phyloP scores from a whole-genome alignment of 2,329 filamentous ascomycete species.

The Penicillium brasilianum region DNA sequence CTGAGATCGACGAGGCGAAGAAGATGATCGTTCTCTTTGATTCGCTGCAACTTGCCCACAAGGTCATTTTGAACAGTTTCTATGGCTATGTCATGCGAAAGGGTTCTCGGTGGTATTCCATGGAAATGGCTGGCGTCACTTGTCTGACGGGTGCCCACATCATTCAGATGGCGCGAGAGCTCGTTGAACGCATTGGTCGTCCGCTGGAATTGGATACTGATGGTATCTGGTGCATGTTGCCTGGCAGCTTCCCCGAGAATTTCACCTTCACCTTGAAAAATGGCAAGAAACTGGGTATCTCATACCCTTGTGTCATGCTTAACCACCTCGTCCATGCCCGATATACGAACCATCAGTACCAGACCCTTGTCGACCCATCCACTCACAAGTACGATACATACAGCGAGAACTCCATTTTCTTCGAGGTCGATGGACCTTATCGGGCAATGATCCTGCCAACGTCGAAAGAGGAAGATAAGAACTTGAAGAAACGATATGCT shows the following conservation, averaged over 20 bases:
- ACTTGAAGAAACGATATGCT: constrained; percentile 98
- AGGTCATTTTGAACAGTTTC: constrained; percentile 98
- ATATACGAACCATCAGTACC: constrained; percentile 98
- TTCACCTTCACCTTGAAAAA: constrained; percentile 93
- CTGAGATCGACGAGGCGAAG: constrained; percentile 89
- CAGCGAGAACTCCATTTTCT: constrained; percentile 99
- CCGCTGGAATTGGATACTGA: constrained; percentile 96
- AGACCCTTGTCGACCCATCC: constrained; percentile 78
- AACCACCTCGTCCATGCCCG: constrained; percentile 94
- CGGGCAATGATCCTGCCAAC: constrained; percentile 96
- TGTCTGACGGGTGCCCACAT: constrained; percentile 95
- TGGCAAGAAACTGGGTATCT: constrained; percentile 95
- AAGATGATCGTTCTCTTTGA: constrained; percentile 99
- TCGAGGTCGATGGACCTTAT: constrained; percentile 98
- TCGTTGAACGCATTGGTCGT: constrained; percentile 90
- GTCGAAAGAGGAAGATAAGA: constrained; percentile 98
- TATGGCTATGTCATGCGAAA: constrained; percentile 99
- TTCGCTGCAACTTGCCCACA: constrained; percentile 94
- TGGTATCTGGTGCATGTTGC: constrained; percentile 99
- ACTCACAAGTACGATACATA: constrained; percentile 93
- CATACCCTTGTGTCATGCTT: constrained; percentile 98
- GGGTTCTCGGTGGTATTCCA: constrained; percentile 96
- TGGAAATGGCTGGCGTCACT: constrained; percentile 99
- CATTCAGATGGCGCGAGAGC: constrained; percentile 91
- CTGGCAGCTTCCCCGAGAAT: constrained; percentile 94